phyloP scores from a whole-genome alignment of 192 early-diverging fungal species.

The Gonapodya sp. region DNA sequence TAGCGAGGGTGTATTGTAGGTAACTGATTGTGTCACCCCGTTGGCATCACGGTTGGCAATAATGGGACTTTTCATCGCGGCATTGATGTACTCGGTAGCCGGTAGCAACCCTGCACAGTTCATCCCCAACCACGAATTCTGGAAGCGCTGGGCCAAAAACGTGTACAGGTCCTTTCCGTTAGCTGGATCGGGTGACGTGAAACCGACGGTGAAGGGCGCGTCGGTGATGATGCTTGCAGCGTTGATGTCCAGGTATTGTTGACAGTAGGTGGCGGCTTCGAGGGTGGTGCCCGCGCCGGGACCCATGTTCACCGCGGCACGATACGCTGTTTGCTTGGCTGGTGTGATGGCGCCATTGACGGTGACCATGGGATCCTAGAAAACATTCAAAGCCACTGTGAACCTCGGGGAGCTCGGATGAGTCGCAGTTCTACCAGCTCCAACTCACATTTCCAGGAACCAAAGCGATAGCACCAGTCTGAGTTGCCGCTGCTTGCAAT shows the following conservation, averaged over 20 bases:
- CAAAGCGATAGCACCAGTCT: conserved; percentile 8
- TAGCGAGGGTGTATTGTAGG: not conserved
- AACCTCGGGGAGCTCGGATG: not conserved
- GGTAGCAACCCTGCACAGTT: not conserved
- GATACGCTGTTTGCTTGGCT: conserved; percentile 18
- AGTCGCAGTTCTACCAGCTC: not conserved
- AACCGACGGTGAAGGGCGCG: not conserved
- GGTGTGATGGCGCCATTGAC: not conserved
- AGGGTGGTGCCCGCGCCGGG: conserved; percentile 3
- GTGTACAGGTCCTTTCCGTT: conserved; percentile 9
- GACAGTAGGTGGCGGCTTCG: conserved; percentile 11
- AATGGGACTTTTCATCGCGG: not conserved
- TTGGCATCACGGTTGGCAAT: not conserved
- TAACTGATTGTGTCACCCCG: not conserved
- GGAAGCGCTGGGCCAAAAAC: conserved; percentile 14
- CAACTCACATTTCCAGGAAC: conserved; percentile 11
- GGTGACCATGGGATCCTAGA: not conserved
- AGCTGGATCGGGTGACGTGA: conserved; percentile 11
- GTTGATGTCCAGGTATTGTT: not conserved
- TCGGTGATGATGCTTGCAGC: conserved; percentile 8
- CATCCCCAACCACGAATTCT: not conserved
- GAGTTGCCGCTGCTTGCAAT: conserved; percentile 15
- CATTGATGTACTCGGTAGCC: not conserved
- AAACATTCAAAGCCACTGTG: no score
- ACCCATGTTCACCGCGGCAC: conserved; percentile 17